Percentiles rank a stretch among this genome's conserved stretches.
phyloP scores from a whole-genome alignment of 2,329 filamentous ascomycete genomes.

The Penicillium sclerotigenum region DNA sequence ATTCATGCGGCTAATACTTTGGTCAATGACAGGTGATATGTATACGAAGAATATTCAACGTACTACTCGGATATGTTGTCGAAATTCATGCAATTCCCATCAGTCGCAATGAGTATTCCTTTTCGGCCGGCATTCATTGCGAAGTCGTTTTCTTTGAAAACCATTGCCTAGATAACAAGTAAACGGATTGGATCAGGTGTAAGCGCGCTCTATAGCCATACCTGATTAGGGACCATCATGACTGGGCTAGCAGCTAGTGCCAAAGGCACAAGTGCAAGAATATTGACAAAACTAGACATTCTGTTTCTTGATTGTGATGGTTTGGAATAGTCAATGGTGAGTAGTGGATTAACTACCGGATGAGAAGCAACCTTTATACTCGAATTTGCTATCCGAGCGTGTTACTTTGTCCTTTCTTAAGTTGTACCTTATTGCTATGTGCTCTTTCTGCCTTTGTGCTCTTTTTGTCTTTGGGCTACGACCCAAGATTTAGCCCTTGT shows the following conservation, averaged over 20 bases:
- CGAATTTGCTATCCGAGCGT: background rate
- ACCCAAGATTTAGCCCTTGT: background rate
- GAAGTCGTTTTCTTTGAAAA: constrained; percentile 3
- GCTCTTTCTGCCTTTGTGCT: background rate
- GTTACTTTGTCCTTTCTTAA: background rate
- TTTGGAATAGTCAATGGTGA: background rate
- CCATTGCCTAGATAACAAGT: background rate
- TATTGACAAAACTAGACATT: background rate
- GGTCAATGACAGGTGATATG: background rate
- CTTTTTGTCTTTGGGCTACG: background rate
- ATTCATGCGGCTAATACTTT: background rate
- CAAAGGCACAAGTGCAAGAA: constrained; percentile 1
- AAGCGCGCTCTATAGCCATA: background rate
- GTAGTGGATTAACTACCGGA: background rate
- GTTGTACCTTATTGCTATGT: background rate
- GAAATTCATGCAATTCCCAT: constrained; percentile 1
- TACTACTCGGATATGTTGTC: constrained; percentile 1
- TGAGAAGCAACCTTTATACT: background rate
- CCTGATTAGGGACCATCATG: background rate
- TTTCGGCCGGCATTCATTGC: background rate
- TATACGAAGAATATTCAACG: background rate
- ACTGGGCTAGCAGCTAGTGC: background rate
- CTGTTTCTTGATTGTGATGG: background rate
- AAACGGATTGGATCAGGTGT: background rate
- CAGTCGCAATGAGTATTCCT: background rate